Evolutionary conservation across 768 basidiomycete species (phyloP).

Genomic region (Lentinula edodes): DNA sequence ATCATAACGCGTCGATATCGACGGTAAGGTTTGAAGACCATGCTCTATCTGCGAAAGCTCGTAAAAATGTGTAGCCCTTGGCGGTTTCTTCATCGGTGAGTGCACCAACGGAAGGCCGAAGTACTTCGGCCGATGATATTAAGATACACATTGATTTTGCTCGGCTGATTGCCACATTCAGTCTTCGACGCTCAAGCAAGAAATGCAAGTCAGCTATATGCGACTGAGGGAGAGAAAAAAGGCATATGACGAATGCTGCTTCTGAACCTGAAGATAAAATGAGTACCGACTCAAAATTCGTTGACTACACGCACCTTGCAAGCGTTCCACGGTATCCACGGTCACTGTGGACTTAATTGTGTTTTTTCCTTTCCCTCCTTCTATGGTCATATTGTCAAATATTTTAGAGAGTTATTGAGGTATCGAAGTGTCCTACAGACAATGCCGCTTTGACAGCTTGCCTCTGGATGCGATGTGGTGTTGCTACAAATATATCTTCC

Average conservation of each 20-base stretch:
- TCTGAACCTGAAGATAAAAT: constrained; percentile 35
- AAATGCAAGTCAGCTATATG: constrained; percentile 33
- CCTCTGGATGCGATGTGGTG: constrained; percentile 47
- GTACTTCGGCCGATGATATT: constrained; percentile 36
- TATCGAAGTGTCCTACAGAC: constrained; percentile 1
- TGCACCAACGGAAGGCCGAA: constrained; percentile 38
- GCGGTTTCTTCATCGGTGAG: constrained; percentile 38
- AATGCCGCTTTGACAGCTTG: constrained; percentile 43
- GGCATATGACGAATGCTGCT: constrained; percentile 47
- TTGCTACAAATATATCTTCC: constrained; percentile 46
- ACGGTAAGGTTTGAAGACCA: constrained; percentile 37
- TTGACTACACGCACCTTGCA: constrained; percentile 32
- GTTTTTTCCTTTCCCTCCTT: not conserved
- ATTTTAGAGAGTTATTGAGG: not conserved
- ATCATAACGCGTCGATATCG: constrained; percentile 22
- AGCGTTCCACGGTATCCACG: constrained; percentile 45
- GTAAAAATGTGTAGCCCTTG: constrained; percentile 44
- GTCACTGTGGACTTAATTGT: constrained; percentile 22
- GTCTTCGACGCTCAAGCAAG: constrained; percentile 39
- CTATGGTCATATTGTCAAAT: not conserved
- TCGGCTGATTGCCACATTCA: constrained; percentile 51
- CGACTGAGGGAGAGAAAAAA: constrained; percentile 40
- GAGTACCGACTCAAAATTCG: not conserved
- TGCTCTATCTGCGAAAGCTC: constrained; percentile 43
- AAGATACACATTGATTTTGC: constrained; percentile 47